These are phyloP conservation scores for Brettanomyces sp. DNA, from an alignment of 805 yeast species.

Conservation along the genomic window DNA sequence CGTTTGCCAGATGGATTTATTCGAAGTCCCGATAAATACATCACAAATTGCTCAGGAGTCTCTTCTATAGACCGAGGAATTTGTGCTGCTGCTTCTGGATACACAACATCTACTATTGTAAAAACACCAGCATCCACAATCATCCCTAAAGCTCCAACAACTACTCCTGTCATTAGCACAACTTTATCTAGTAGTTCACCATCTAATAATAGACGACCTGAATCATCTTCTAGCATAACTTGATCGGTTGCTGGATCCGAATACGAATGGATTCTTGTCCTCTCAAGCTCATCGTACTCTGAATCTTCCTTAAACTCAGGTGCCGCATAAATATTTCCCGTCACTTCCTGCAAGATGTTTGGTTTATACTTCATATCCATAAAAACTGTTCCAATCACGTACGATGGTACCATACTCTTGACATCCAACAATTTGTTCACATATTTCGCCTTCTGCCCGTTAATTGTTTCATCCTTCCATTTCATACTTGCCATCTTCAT, in stretches of 20 bases:
- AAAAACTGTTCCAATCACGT: constrained; percentile 83
- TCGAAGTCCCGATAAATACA: constrained; percentile 70
- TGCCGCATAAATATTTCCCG: constrained; percentile 44
- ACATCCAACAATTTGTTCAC: constrained; percentile 54
- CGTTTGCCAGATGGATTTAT: constrained; percentile 34
- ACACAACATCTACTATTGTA: constrained; percentile 70
- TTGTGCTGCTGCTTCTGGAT: constrained; percentile 61
- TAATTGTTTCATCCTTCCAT: constrained; percentile 34
- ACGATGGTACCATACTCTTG: constrained; percentile 49
- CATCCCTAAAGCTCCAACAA: constrained; percentile 79
- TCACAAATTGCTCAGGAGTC: constrained; percentile 34
- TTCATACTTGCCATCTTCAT: constrained; percentile 31
- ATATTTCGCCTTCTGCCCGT: constrained; percentile 19
- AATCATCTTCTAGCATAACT: constrained; percentile 81
- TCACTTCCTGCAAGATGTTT: constrained; percentile 74
- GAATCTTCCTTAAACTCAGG: constrained; percentile 25
- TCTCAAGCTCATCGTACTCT: constrained; percentile 11
- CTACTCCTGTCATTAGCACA: constrained; percentile 80
- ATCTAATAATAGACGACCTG: constrained; percentile 72
- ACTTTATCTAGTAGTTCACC: constrained; percentile 51
- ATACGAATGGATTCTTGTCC: constrained; percentile 33
- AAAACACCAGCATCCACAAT: constrained; percentile 78
- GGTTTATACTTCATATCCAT: constrained; percentile 81
- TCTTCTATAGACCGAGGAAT: constrained; percentile 15
- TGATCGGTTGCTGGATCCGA: constrained; percentile 48